Evolutionary conservation across 345 rosid species (phyloP), one percentile per base, ranked within the genome.

Genomic region (Viola odorata): DNA sequence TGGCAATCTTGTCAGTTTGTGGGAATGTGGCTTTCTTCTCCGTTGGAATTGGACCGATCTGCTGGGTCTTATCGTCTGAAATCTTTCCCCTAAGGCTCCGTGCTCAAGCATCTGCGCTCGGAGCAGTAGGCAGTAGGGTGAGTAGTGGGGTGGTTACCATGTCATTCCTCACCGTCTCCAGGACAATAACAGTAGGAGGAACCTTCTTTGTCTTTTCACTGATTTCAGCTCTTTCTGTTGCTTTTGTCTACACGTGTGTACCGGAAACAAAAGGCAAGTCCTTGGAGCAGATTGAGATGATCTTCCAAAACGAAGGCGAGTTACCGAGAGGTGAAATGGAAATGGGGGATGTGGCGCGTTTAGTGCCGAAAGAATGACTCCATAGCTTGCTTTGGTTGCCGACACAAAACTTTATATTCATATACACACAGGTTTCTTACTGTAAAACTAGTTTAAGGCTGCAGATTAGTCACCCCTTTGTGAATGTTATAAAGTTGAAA

Each of bases 221-320:
- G 62, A 49, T 71, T 49, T 55, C 70, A 48, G 70, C 63, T 49
- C 53, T 71, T 41, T 61, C 70, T 50, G 67, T 71, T 40, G 62
- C 17, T 41, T 71, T 71, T 50, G 75, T 71, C 10, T 48, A 65
- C 36, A 37, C 11, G 10, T 65, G 65, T 44, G 50, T 64, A 39
- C 76, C 76, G 1, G 83, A 79, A 65, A 79, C 80, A 0, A 75
- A 70, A 53, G 83, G 83, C 51, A 73, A 45, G 74, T 70, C 75
- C 12, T 68, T 79, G 66, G 83, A 76, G 53, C 69, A 79, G 54
- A 79, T 79, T 16, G 78, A 66, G 41, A 45, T 10, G 41, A 16
- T 68, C 16, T 68, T 68, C 55, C 60, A 68, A 39, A 48, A 60
- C 61, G 66, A 39, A 55, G 71, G 65, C 45, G 12, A 67, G 49